Conservation (phyloP, 2,329 filamentous ascomycete species). For the Neofusicoccum cordaticola region DNA sequence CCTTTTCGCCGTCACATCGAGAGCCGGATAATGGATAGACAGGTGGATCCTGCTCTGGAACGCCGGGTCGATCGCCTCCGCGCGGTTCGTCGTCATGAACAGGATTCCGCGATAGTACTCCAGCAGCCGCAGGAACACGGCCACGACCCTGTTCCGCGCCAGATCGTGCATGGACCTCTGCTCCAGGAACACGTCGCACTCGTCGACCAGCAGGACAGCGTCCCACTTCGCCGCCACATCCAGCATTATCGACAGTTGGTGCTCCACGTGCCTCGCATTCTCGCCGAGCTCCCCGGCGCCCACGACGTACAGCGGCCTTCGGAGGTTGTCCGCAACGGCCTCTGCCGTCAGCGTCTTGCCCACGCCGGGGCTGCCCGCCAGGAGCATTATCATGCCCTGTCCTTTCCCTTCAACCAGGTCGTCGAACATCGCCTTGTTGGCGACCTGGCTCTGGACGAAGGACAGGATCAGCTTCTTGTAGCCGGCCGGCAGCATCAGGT, state of each 20-base stretch:
- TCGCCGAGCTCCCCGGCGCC: constrained; percentile 51
- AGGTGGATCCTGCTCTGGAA: constrained; percentile 23
- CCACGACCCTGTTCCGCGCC: constrained; percentile 46
- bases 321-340: constrained; percentile 31
- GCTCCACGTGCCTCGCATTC: constrained; percentile 44
- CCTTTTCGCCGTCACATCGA: not conserved
- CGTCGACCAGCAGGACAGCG: constrained; percentile 52
- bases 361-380: constrained; percentile 7
- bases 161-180: constrained; percentile 47
- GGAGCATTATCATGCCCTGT: constrained; percentile 11
- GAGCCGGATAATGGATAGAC: constrained; percentile 18
- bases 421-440: constrained; percentile 23
- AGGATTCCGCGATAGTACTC: constrained; percentile 24
- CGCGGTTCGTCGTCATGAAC: constrained; percentile 29
- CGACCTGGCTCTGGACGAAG: constrained; percentile 26
- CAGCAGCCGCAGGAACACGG: not conserved
- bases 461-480: constrained; percentile 30
- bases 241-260: constrained; percentile 49
- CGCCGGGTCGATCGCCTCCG: constrained; percentile 23
- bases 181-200: constrained; percentile 55
- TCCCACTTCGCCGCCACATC: constrained; percentile 51
- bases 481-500: constrained; percentile 27
- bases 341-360: constrained; percentile 19
- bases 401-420: constrained; percentile 34
- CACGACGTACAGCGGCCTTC: constrained; percentile 47